These are phyloP conservation scores for Capsicum chinense DNA, from an alignment of 257 asterid genomes.

Conservation along the genomic window DNA sequence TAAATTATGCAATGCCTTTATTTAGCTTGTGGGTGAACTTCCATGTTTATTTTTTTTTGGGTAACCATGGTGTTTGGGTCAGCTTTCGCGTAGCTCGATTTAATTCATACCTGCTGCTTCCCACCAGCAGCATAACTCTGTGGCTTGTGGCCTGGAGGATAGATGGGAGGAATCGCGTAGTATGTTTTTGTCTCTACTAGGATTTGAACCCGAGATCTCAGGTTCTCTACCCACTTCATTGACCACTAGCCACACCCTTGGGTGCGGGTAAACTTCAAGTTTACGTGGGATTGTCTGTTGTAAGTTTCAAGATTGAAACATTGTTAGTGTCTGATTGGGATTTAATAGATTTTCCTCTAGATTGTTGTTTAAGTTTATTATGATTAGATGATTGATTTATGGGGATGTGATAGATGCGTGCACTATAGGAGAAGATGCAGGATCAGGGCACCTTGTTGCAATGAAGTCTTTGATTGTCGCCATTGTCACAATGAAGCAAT, in stretches of 20 bases:
- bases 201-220: no score
- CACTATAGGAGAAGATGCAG: constrained; percentile 76
- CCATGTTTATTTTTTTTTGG: no score
- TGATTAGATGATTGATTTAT: not conserved
- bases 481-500: constrained; percentile 75
- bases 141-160: no score
- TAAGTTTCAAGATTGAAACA: not conserved
- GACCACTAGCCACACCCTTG: no score
- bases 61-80: no score
- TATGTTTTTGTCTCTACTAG: no score
- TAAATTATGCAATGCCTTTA: not conserved
- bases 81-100: no score
- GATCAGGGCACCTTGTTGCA: constrained; percentile 77
- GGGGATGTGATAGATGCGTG: constrained; percentile 48
- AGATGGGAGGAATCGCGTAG: no score
- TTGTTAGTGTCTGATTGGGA: not conserved
- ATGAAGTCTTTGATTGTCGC: constrained; percentile 74
- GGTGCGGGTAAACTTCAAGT: not conserved
- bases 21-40: not conserved
- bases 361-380: not conserved
- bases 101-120: no score
- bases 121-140: no score
- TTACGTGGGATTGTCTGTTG: not conserved
- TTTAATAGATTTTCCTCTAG: not conserved
- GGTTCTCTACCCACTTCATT: no score